These are phyloP conservation scores for Russula sp. DNA, from an alignment of 768 basidiomycete species.

Conservation along the genomic window DNA sequence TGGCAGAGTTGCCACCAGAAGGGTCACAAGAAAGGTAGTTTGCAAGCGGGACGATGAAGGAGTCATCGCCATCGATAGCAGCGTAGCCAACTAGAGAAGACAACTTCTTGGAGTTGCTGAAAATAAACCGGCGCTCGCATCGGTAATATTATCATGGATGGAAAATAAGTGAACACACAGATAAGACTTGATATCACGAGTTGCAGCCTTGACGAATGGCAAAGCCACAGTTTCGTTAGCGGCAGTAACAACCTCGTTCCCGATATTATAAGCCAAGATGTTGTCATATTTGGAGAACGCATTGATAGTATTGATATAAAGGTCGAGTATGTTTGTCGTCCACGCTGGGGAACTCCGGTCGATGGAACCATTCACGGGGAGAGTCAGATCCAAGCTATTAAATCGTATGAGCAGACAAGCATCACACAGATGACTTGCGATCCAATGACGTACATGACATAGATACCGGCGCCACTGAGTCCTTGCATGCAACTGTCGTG, in stretches of 20 bases:
- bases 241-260: slow-evolving; percentile 69
- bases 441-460: slow-evolving; percentile 62
- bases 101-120: slow-evolving; percentile 47
- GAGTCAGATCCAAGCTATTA: slow-evolving; percentile 72
- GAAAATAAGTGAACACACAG: slow-evolving; percentile 42
- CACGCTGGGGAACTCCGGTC: slow-evolving; percentile 66
- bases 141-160: background rate
- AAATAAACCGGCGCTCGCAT: slow-evolving; percentile 7
- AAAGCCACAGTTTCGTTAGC: slow-evolving; percentile 51
- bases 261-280: slow-evolving; percentile 82
- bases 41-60: slow-evolving; percentile 61
- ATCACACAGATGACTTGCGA: background rate
- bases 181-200: slow-evolving; percentile 81
- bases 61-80: slow-evolving; percentile 64
- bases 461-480: slow-evolving; percentile 74
- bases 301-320: slow-evolving; percentile 72
- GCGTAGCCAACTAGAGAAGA: slow-evolving; percentile 75
- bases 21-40: slow-evolving; percentile 76
- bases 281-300: slow-evolving; percentile 83
- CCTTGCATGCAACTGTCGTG: slow-evolving; percentile 83
- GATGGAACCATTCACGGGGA: slow-evolving; percentile 82
- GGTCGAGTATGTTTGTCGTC: slow-evolving; percentile 72
- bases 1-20: slow-evolving; percentile 42
- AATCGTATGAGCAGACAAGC: slow-evolving; percentile 10
- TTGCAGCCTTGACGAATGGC: slow-evolving; percentile 85